Conservation (phyloP, 352 stramenopile species). For the Poterioochromonas sp. region DNA sequence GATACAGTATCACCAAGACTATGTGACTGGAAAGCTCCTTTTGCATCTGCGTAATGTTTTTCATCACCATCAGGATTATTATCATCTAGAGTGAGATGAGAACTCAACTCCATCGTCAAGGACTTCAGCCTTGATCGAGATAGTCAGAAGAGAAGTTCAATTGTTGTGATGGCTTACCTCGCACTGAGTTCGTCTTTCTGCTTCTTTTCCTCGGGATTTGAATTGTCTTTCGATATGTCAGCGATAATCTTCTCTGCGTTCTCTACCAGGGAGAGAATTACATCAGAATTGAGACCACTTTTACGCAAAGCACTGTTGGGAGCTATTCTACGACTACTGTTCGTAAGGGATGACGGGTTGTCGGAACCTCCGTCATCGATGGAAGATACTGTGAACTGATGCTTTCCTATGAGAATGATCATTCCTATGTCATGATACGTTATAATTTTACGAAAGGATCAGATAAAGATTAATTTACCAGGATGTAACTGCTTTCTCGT, state of each 20-base stretch:
- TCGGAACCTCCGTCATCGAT: background rate
- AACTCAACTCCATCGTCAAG: background rate
- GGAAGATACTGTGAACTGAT: conserved; percentile 43
- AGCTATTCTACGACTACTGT: background rate
- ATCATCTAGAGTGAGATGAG: background rate
- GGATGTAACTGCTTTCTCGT: conserved; percentile 39
- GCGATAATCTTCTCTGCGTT: conserved; percentile 9
- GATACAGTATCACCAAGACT: background rate
- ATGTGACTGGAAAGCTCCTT: background rate
- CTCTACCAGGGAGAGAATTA: background rate
- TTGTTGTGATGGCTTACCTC: background rate
- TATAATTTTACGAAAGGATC: background rate
- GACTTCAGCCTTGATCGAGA: background rate
- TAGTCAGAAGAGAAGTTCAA: background rate
- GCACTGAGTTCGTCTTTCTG: background rate
- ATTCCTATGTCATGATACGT: conserved; percentile 18
- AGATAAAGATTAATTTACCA: conserved; percentile 15
- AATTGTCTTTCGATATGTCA: background rate
- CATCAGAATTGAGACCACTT: background rate
- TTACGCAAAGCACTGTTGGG: background rate
- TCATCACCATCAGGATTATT: background rate
- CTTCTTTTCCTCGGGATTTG: background rate
- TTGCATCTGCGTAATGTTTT: background rate
- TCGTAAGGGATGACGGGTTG: background rate
- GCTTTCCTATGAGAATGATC: conserved; percentile 54